Percentiles rank a stretch among this genome's conserved stretches.
phyloP scores from a whole-genome alignment of 768 basidiomycete species.

The Pleurotus eryngii region DNA sequence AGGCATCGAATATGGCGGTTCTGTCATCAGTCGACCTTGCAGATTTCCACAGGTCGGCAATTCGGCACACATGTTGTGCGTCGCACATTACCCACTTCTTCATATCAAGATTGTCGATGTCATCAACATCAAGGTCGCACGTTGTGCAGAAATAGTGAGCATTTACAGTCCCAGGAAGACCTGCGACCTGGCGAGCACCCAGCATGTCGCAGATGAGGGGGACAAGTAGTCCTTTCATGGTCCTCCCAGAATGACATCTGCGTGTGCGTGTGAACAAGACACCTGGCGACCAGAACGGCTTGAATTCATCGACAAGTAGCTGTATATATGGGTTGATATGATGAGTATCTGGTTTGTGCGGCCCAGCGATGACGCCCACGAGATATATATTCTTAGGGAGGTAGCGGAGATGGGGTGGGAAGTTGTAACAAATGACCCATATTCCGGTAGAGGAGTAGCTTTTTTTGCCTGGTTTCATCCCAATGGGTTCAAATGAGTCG shows the following conservation, averaged over 20 bases:
- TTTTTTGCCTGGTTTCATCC: not conserved
- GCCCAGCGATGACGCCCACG: slow-evolving; percentile 5
- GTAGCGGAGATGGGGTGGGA: not conserved
- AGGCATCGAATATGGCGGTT: slow-evolving; percentile 11
- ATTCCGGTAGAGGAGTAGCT: not conserved
- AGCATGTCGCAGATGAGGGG: slow-evolving; percentile 1
- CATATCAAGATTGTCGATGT: slow-evolving; percentile 16
- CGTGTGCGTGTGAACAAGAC: not conserved
- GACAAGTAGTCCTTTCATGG: not conserved
- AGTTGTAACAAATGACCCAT: slow-evolving; percentile 1
- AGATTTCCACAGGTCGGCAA: slow-evolving; percentile 15
- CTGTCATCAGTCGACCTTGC: slow-evolving; percentile 10
- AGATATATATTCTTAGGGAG: slow-evolving; percentile 4
- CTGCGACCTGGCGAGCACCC: not conserved
- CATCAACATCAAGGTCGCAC: slow-evolving; percentile 11
- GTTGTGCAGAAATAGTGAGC: slow-evolving; percentile 21
- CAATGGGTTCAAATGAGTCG: not conserved
- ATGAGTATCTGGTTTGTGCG: not conserved
- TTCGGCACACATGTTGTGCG: slow-evolving; percentile 9
- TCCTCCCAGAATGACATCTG: not conserved
- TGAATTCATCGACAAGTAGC: not conserved
- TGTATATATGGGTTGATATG: slow-evolving; percentile 3
- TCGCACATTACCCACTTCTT: slow-evolving; percentile 12
- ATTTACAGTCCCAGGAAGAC: not conserved
- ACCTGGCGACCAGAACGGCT: not conserved